phyloP scores from a whole-genome alignment of 2,329 filamentous ascomycete species.

The Penicillium sp. region DNA sequence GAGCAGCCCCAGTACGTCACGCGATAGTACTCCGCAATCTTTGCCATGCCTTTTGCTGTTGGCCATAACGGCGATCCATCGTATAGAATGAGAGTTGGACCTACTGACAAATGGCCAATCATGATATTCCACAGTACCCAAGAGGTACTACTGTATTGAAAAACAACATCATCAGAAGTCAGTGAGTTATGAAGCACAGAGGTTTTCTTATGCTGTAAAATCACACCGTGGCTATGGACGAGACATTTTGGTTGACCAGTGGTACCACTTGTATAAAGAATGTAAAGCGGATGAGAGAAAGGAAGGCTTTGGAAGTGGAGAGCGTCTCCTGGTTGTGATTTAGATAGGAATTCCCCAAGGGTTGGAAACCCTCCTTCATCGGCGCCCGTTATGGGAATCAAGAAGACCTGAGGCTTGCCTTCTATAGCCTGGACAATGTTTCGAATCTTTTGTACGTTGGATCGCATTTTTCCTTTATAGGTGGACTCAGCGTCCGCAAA shows the following conservation, averaged over 20 bases:
- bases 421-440: constrained; percentile 32
- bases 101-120: constrained; percentile 45
- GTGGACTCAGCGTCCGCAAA: constrained; percentile 44
- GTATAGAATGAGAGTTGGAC: constrained; percentile 46
- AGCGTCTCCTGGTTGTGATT: constrained; percentile 19
- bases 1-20: constrained; percentile 43
- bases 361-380: constrained; percentile 23
- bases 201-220: constrained; percentile 48
- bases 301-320: constrained; percentile 41
- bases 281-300: constrained; percentile 46
- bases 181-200: constrained; percentile 47
- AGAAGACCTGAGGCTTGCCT: constrained; percentile 19
- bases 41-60: constrained; percentile 32
- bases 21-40: constrained; percentile 13
- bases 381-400: constrained; percentile 18
- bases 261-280: constrained; percentile 47
- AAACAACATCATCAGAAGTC: constrained; percentile 40
- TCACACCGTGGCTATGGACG: constrained; percentile 46
- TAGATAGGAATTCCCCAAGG: constrained; percentile 21
- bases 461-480: constrained; percentile 41
- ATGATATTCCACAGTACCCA: constrained; percentile 52
- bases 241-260: constrained; percentile 49
- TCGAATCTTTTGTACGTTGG: constrained; percentile 33
- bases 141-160: constrained; percentile 50
- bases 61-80: constrained; percentile 48